Base-by-base conservation (phyloP, 2,329 filamentous ascomycete genomes). In the Neopestalotiopsis sp. region DNA sequence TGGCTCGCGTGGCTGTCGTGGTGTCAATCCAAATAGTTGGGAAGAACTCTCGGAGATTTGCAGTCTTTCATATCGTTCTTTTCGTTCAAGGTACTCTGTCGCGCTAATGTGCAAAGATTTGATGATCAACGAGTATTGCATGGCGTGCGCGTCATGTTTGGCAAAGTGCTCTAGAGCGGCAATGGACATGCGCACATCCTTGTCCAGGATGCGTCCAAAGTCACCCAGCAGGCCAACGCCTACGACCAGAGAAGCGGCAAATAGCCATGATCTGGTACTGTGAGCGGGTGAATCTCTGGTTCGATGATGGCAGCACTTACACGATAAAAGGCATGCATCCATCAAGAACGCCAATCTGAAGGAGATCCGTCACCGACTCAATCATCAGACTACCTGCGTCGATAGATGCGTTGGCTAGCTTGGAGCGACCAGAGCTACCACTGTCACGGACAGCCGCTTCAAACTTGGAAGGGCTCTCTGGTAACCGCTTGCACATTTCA, bases 301-400 rank as follows among this genome's bases (percentile, higher is more conserved):
- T 3, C 13, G 10, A 24, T 6, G 42, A 65, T 28, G 65, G 14
- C n/a, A 20, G 28, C 7, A 81, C 85, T 78, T 74, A 87, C 85
- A 87, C 84, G 28, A 87, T 77, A 17, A 88, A 74, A 0, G 86
- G 86, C 30, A 85, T 82, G 9, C 82, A 80, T 0, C 81, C 80
- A n/a, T 82, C 80, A n/a, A 86, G 72, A 6, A 80, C 68, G 0
- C 81, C 79, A 10, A 78, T 78, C 59, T 84, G 77, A 2, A 86
- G 81, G 4, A 87, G 75, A 40, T 83, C 82, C 12, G 83, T 71
- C 5, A 87, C 78, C 0, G 81, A 79, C 68, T 87, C 85, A 1
- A 87, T 82, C 85, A 88, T 87, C 32, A 88, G 71, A 63, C 84
- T 85, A 1, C 86, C 86, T 0, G 86, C 85, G 64, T 88, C 86